These are phyloP conservation scores for Xylaria sp. DNA, from an alignment of 2,329 filamentous ascomycete genomes.

Conservation along the genomic window DNA sequence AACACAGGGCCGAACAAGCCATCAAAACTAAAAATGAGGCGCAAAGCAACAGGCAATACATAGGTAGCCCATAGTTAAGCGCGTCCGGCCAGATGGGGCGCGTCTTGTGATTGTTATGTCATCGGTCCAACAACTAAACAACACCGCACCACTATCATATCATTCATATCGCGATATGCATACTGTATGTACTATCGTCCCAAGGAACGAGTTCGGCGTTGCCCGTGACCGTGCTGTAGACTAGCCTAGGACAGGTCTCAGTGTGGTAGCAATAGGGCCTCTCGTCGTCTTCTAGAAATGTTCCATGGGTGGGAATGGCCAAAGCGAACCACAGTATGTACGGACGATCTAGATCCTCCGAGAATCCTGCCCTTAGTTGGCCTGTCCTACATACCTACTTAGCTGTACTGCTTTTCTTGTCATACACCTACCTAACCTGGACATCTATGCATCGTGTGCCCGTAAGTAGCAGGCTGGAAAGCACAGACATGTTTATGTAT, in stretches of 20 bases:
- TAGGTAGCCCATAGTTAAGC: neutral
- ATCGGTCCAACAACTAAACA: neutral
- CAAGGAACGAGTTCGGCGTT: constrained; percentile 2
- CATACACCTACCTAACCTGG: constrained; percentile 12
- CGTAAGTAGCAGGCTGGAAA: no score
- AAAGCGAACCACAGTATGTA: no score
- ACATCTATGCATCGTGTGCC: constrained; percentile 3
- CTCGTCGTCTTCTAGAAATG: constrained; percentile 17
- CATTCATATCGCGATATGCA: neutral
- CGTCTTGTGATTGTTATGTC: neutral
- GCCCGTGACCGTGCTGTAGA: neutral
- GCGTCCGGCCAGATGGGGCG: no score
- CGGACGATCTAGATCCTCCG: constrained; percentile 3
- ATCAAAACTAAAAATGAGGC: neutral
- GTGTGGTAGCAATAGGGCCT: neutral
- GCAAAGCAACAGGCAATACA: neutral
- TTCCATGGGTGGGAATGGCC: no score
- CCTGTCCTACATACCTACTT: neutral
- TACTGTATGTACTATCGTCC: neutral
- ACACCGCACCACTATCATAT: neutral
- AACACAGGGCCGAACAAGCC: neutral
- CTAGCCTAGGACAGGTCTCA: neutral
- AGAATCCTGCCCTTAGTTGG: constrained; percentile 19
- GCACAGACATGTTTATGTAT: no score
- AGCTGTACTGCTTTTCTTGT: constrained; percentile 10